Percentiles rank a stretch among this genome's conserved stretches.
Conservation (phyloP, 2,329 filamentous ascomycete species). For the Talaromyces verruculosus region DNA sequence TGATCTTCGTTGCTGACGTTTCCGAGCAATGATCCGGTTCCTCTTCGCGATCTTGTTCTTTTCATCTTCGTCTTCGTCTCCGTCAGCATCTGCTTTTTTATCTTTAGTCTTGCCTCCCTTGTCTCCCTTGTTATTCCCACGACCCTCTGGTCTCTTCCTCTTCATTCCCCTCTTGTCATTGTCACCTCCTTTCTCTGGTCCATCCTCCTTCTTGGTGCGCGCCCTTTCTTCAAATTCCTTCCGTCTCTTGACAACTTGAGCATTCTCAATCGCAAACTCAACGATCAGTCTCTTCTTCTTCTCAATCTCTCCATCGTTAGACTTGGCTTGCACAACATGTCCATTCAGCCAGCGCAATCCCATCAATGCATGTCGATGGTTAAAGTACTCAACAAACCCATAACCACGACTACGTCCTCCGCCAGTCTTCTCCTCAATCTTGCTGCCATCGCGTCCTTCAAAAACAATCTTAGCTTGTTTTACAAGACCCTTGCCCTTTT, state of each 20-base stretch:
- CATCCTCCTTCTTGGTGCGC: constrained; percentile 25
- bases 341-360: constrained; percentile 92
- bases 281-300: constrained; percentile 88
- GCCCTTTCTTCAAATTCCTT: constrained; percentile 36
- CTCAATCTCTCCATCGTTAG: constrained; percentile 53
- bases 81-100: constrained; percentile 28
- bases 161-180: constrained; percentile 40
- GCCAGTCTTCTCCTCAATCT: constrained; percentile 73
- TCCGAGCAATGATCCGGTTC: constrained; percentile 81
- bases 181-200: constrained; percentile 31
- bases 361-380: constrained; percentile 92
- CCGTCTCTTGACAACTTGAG: constrained; percentile 84
- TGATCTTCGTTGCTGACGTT: constrained; percentile 68
- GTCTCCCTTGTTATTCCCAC: constrained; percentile 18
- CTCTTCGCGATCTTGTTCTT: constrained; percentile 57
- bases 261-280: constrained; percentile 98
- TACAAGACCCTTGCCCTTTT: constrained; percentile 82
- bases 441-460: constrained; percentile 80
- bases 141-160: constrained; percentile 25
- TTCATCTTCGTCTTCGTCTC: constrained; percentile 31
- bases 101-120: constrained; percentile 18
- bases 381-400: constrained; percentile 95
- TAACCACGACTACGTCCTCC: constrained; percentile 87
- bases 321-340: constrained; percentile 52
- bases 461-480: constrained; percentile 94